Base-by-base conservation (phyloP, 2,329 filamentous ascomycete species). In the Colletotrichum sp. region DNA sequence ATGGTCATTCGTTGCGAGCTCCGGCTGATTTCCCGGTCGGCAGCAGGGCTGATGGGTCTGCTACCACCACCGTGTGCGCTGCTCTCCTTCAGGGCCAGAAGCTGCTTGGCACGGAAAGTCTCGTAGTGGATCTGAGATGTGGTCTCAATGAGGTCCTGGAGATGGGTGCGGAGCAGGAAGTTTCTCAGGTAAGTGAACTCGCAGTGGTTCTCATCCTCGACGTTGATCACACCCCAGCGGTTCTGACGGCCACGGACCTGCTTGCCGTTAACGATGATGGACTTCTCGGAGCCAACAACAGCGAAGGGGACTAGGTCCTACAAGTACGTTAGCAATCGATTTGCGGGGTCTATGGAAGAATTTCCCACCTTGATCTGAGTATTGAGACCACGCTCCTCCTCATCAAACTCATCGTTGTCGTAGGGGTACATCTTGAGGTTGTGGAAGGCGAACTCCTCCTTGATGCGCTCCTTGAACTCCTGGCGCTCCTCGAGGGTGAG, bases 371-470 rank as follows among this genome's bases (percentile, higher is more conserved):
- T 98, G 88, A 99, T 99, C 83, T 98, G 94, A 73, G 92, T 92
- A 88, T 98, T 98, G 86, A 98, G 89, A 75, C 93, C 93, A 80
- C 95, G 93, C 89, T 99, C 97, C 89, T 99, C 97, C 77, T 97
- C 94, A 82, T 99, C 97, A 80, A 98, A 93, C 90, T 99, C 97
- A 81, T 99, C 97, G 83, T 98, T 98, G 86, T 99, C 97, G 85
- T 99, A 99, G 75, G 97, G 97, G 90, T 98, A 99, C 97, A 99
- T 99, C 90, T 98, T 96, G 82, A 99, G 92, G 90, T 98, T 98
- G 92, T 99, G 97, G 93, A 99, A 99, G 73, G 94, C 89, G 84
- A 99, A 99, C 86, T 99, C 97, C 90, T 98, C 97, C 94, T 98
- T 98, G 90, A 99, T 99, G 84, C 94, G 92, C 88, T 98, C 95